A percentile compares a stretch with the other conserved stretches of the same genome.
Conservation (phyloP, 495 filamentous ascomycete species). For the Aspergillus ostianus region DNA sequence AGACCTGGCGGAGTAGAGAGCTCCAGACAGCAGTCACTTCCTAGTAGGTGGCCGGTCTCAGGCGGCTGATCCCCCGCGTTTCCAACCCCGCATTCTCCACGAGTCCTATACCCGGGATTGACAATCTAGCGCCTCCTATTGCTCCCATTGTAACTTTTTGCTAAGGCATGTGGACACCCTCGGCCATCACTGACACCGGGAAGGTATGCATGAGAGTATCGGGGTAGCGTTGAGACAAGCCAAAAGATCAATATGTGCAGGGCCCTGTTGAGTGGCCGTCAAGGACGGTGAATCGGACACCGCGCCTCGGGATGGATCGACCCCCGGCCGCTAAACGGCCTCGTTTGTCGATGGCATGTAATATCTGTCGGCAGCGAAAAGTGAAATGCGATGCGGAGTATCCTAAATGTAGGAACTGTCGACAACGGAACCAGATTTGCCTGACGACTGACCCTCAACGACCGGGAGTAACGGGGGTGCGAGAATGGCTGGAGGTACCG, state of each 20-base stretch:
- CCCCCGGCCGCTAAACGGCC: slow-evolving; percentile 12
- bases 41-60: not conserved
- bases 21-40: no score
- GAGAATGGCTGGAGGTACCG: slow-evolving; percentile 17
- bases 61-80: slow-evolving; percentile 4
- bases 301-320: slow-evolving; percentile 9
- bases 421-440: slow-evolving; percentile 14
- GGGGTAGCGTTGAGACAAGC: no score
- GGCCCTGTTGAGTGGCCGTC: not conserved
- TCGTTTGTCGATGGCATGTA: slow-evolving; percentile 20
- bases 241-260: not conserved
- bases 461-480: slow-evolving; percentile 9
- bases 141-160: no score
- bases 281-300: not conserved
- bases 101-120: no score
- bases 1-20: no score
- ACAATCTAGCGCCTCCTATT: no score
- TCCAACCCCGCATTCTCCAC: slow-evolving; percentile 5
- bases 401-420: slow-evolving; percentile 17
- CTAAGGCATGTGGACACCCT: no score
- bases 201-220: no score
- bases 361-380: slow-evolving; percentile 17
- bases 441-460: slow-evolving; percentile 19
- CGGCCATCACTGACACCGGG: no score
- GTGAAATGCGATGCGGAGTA: slow-evolving; percentile 20